Evolutionary conservation across 1,284 basidiomycete species (phyloP), one percentile per base, ranked within the genome.

Genomic region (Hortiboletus rubellus): DNA sequence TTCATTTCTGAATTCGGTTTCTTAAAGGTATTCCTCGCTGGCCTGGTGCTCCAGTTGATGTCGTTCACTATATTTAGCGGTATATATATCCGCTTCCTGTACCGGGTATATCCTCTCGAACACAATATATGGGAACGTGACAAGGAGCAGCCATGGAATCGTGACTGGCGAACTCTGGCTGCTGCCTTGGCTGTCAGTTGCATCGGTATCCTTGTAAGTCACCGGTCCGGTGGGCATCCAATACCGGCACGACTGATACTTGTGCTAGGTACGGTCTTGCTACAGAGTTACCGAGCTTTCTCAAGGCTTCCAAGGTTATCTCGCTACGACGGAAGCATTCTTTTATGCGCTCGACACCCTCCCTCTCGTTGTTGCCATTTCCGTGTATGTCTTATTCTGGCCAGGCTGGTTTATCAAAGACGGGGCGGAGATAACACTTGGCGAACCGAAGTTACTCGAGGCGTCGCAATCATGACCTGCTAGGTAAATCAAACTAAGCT

Each of bases 341-440:
- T 90, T 91, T 74, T 88, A 89, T 63, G 81, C 73, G 2, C 75
- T 90, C 37, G 87, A 91, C 67, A 86, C 86, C 2, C 74, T 86
- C 10, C 85, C 85, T 17, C 76, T 89, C 7, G 79, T 85, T 58
- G 68, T 89, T 48, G 85, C 87, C 42, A 80, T 86, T 56, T 70
- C 72, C 2, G 69, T 81, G 10, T 86, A 84, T 61, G 71, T 80
- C 33, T 74, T 79, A 2, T 85, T 84, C 72, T 86, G 85, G 84
- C 85, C 83, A 3, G 82, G 80, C 11, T 71, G 81, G 57, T 84
- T 82, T 67, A 83, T 86, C 30, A 31, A 43, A 1, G 54, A 37
- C 4, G 18, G 15, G 17, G 34, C 8, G 12, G 10, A 27, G 18
- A 5, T 33, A 12, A 7, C 6, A 7, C 24, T 43, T 27, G n/a